Base-by-base conservation (phyloP, 495 filamentous ascomycete genomes). In the Clohesyomyces aquaticus region DNA sequence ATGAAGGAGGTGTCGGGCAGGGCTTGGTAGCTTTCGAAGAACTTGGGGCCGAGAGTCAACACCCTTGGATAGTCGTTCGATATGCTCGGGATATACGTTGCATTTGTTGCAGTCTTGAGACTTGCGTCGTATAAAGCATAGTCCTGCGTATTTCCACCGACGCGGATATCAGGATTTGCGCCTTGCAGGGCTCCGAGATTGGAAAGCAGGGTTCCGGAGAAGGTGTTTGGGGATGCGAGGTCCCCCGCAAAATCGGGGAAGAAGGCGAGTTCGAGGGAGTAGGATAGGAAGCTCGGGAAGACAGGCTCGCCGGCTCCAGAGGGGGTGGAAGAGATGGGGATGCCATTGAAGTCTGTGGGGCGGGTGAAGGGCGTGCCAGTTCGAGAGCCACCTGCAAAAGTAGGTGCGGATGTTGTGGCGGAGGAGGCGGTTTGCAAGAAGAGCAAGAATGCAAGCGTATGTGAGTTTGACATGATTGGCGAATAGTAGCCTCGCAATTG, bases 81-180 rank as follows among this genome's bases (percentile, higher is more conserved):
- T 11, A 78, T 75, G 0, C 67, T 67, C 0, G 76, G 76, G 46
- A 84, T 78, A 29, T 79, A 65, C 1, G 79, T 87, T 41, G 83
- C 85, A 55, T 83, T 81, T 22, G 81, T 77, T 21, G 81, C 81
- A 19, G 75, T 75, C 16, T 79, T 71, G 0, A 86, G 77, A 9
- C 78, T 77, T 3, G 80, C 68, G 70, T 88, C 81, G 71, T 83
- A 88, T 47, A 88, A 74, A 0, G 83, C 82, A 54, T 82, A 83
- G 68, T 89, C 85, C 71, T 82, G 85, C 4, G 85, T 86, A 67
- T 85, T 86, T 21, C 84, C 84, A 21, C 84, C 84, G 25, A 86
- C 82, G 19, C 84, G 77, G 61, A 86, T 82, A 65, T 81, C 79
- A 1, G 85, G 85, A 56, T 82, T 83, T 16, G 75, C 76, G 2